These are phyloP conservation scores for Hypoxylon sp. DNA, from an alignment of 2,329 filamentous ascomycete genomes.

Conservation along the genomic window DNA sequence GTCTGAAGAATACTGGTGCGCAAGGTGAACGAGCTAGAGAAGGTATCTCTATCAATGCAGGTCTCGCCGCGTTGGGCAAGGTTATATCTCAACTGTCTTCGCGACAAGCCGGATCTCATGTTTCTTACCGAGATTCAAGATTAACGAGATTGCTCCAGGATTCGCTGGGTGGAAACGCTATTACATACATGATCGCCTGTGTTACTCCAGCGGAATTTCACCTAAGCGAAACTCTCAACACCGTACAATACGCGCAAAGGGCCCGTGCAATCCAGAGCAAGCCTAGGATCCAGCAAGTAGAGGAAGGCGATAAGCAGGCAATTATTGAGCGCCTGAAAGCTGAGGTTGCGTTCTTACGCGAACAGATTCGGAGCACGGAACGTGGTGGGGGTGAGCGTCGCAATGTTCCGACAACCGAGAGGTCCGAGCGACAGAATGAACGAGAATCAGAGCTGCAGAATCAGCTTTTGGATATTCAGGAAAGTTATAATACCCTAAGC, in stretches of 20 bases:
- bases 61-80: conserved; percentile 93
- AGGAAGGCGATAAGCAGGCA: conserved; percentile 94
- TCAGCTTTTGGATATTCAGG: conserved; percentile 90
- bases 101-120: conserved; percentile 86
- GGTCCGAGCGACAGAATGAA: conserved; percentile 83
- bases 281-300: conserved; percentile 92
- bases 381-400: conserved; percentile 72
- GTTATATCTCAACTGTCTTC: conserved; percentile 98
- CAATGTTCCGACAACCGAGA: conserved; percentile 72
- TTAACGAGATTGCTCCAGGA: conserved; percentile 95
- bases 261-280: conserved; percentile 98
- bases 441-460: conserved; percentile 93
- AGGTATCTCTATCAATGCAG: conserved; percentile 98
- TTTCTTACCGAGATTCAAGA: conserved; percentile 98
- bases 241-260: conserved; percentile 95
- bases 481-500: conserved; percentile 93
- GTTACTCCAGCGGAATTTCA: conserved; percentile 98
- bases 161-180: conserved; percentile 94
- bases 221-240: conserved; percentile 96
- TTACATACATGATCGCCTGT: conserved; percentile 99
- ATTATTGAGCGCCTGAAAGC: conserved; percentile 94
- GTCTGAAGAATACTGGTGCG: conserved; percentile 96
- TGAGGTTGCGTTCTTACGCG: conserved; percentile 92
- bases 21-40: conserved; percentile 95
- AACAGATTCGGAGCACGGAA: conserved; percentile 91